A percentile compares a stretch with the other conserved stretches of the same genome.
Evolutionary conservation across 768 basidiomycete species (phyloP).

Genomic region (Leccinum barrowsii): DNA sequence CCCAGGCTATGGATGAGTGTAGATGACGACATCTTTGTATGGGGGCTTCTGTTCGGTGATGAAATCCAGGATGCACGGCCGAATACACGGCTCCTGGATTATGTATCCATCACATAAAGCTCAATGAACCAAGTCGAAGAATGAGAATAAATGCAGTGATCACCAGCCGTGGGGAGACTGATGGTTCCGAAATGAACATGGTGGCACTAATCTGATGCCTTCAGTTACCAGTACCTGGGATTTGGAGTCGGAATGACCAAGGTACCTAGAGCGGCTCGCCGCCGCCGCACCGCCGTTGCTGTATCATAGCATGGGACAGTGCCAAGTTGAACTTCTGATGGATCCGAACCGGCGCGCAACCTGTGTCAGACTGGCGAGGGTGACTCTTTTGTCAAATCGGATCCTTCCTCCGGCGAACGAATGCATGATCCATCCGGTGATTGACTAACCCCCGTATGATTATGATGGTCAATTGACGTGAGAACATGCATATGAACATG

Average conservation of each 20-base stretch:
- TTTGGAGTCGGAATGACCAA: too few species aligned
- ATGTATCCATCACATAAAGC: neutral
- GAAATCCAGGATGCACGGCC: too few species aligned
- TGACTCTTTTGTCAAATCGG: neutral
- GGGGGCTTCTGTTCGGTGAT: neutral
- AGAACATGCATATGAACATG: neutral
- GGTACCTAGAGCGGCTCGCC: neutral
- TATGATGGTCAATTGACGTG: neutral
- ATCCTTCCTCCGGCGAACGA: neutral
- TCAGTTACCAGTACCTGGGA: too few species aligned
- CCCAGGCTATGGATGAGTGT: neutral
- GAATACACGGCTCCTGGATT: neutral
- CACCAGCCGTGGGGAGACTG: too few species aligned
- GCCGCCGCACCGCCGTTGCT: neutral
- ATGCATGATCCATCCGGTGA: neutral
- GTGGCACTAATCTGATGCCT: too few species aligned
- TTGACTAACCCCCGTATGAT: neutral
- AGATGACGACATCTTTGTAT: neutral
- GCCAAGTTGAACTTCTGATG: neutral
- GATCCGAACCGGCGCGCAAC: neutral
- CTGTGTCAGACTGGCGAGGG: neutral
- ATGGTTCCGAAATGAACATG: too few species aligned
- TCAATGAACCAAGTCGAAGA: neutral
- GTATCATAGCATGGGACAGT: neutral
- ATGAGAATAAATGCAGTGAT: too few species aligned